These are phyloP conservation scores for Huiozyma sinensis DNA, from an alignment of 805 yeast species.

Conservation along the genomic window DNA sequence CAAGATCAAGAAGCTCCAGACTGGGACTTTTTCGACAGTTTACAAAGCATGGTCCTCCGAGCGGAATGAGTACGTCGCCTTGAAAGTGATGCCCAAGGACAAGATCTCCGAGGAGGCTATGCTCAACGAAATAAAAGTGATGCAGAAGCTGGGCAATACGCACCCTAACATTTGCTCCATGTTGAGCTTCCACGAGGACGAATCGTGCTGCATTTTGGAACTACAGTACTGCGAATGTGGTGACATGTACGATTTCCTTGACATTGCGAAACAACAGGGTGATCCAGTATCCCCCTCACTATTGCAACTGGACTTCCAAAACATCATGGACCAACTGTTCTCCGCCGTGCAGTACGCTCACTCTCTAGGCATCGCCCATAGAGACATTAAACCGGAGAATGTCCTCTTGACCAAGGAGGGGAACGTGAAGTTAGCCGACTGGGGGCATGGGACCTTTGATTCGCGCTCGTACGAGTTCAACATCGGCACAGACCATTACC, in stretches of 20 bases:
- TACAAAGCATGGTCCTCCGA: slow-evolving; percentile 20
- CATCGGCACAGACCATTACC: slow-evolving; percentile 77
- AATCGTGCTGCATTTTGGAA: slow-evolving; percentile 41
- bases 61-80: slow-evolving; percentile 18
- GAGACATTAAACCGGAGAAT: slow-evolving; percentile 70
- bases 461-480: slow-evolving; percentile 25
- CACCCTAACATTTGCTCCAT: slow-evolving; percentile 50
- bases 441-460: slow-evolving; percentile 52
- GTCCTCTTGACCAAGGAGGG: slow-evolving; percentile 43
- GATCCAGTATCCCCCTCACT: slow-evolving; percentile 6
- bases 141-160: slow-evolving; percentile 30
- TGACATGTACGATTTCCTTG: slow-evolving; percentile 49
- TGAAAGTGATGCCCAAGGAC: slow-evolving; percentile 21
- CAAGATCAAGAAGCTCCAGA: slow-evolving; percentile 17
- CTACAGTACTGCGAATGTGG: slow-evolving; percentile 60
- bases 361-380: slow-evolving; percentile 47
- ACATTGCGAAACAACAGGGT: slow-evolving; percentile 12
- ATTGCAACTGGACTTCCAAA: slow-evolving; percentile 24
- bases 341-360: slow-evolving; percentile 48
- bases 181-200: slow-evolving; percentile 46
- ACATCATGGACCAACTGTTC: slow-evolving; percentile 38
- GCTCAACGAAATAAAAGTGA: slow-evolving; percentile 23
- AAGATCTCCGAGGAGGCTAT: slow-evolving; percentile 9
- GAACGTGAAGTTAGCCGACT: slow-evolving; percentile 54
- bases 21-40: slow-evolving; percentile 27